These are phyloP conservation scores for Cinnamomum micranthum DNA, from an alignment of 164 flowering plant genomes.

Conservation along the genomic window DNA sequence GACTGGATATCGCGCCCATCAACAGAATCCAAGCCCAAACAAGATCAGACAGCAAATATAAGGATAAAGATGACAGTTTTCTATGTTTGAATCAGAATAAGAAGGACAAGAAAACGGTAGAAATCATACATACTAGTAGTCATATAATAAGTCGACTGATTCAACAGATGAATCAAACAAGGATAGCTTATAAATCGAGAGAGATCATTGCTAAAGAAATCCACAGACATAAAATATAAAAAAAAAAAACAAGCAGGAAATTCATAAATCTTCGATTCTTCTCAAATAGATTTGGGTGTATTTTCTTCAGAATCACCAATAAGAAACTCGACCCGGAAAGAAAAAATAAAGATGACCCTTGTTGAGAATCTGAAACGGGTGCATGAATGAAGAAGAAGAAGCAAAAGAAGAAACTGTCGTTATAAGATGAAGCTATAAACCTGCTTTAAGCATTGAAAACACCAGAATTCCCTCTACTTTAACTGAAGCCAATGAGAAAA, in stretches of 20 bases:
- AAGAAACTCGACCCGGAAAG: slow-evolving; percentile 10
- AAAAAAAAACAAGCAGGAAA: neutral
- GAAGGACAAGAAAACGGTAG: neutral
- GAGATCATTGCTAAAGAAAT: neutral
- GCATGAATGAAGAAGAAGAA: slow-evolving; percentile 7
- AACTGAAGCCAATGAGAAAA: slow-evolving; percentile 61
- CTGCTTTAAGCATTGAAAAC: slow-evolving; percentile 51
- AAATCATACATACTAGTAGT: neutral
- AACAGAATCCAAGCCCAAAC: neutral
- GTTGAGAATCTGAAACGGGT: slow-evolving; percentile 2
- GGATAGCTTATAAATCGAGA: neutral
- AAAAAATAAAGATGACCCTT: neutral
- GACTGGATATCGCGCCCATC: neutral
- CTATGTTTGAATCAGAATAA: neutral
- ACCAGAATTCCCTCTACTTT: slow-evolving; percentile 59
- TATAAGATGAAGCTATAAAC: slow-evolving; percentile 43
- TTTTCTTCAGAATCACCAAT: slow-evolving; percentile 3
- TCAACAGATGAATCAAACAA: neutral
- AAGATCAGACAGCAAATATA: neutral
- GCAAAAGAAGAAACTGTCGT: slow-evolving; percentile 41
- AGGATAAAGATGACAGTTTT: neutral
- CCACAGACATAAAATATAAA: neutral
- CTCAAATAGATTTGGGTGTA: slow-evolving; percentile 4
- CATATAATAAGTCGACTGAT: neutral
- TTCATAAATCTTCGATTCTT: neutral